These are phyloP conservation scores for Botrytis sinoallii DNA, from an alignment of 2,329 filamentous ascomycete genomes.

Conservation along the genomic window DNA sequence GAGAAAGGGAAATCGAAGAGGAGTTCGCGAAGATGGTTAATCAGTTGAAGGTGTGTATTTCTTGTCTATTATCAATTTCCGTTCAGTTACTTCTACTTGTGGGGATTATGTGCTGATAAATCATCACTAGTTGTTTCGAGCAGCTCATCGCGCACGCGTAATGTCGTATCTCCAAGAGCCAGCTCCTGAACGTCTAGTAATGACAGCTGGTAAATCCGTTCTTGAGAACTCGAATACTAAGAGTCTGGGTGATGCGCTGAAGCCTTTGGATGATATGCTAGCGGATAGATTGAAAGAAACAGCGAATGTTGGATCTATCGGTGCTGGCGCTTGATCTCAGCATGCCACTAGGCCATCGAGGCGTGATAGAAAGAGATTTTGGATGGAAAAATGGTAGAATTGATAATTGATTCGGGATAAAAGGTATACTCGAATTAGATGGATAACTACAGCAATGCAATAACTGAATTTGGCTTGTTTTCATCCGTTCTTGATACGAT, in stretches of 20 bases:
- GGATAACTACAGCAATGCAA: not conserved
- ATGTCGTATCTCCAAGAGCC: constrained; percentile 18
- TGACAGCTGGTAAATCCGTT: constrained; percentile 17
- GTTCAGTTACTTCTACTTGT: not conserved
- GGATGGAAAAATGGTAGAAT: not conserved
- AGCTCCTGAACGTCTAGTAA: constrained; percentile 7
- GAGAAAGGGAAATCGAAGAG: not conserved
- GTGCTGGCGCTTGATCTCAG: not conserved
- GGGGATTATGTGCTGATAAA: not conserved
- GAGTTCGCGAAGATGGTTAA: constrained; percentile 13
- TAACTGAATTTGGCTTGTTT: not conserved
- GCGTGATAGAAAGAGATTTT: not conserved
- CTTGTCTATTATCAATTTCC: not conserved
- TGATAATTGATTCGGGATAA: not conserved
- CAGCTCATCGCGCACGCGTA: constrained; percentile 14
- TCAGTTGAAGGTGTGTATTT: constrained; percentile 8
- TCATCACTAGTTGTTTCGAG: constrained; percentile 6
- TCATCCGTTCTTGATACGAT: not conserved
- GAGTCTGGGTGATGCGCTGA: not conserved
- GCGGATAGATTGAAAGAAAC: not conserved
- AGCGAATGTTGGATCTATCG: not conserved
- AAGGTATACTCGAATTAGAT: not conserved
- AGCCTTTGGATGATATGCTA: constrained; percentile 17
- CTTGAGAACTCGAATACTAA: not conserved
- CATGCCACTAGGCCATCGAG: not conserved